phyloP scores from a whole-genome alignment of 306 rosid species.

The Quercus aquifolioides region DNA sequence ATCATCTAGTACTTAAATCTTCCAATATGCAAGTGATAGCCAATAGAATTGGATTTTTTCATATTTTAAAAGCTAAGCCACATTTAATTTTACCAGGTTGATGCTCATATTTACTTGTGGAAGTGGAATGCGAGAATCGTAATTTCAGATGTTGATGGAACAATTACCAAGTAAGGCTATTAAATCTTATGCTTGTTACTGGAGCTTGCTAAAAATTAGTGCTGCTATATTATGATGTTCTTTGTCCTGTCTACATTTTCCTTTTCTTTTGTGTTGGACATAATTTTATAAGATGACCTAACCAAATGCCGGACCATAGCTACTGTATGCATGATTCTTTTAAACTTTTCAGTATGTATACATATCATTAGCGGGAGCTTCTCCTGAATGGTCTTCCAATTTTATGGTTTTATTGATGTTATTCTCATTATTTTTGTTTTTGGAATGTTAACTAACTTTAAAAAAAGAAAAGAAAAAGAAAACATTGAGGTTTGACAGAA shows the following conservation, averaged over 20 bases:
- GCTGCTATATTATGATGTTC: slow-evolving; percentile 13
- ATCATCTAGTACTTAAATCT: slow-evolving; percentile 24
- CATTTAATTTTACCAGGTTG: slow-evolving; percentile 59
- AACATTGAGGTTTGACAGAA: background rate
- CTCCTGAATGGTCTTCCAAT: background rate
- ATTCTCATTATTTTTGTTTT: background rate
- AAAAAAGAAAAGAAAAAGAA: too few species aligned
- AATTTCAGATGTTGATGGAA: slow-evolving; percentile 97
- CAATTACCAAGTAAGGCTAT: slow-evolving; percentile 86
- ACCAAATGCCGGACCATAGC: background rate
- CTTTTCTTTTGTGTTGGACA: slow-evolving; percentile 1
- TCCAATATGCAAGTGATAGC: background rate
- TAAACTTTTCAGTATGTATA: background rate
- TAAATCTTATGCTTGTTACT: slow-evolving; percentile 5
- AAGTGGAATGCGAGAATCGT: slow-evolving; percentile 94
- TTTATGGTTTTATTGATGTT: background rate
- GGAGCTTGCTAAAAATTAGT: slow-evolving; percentile 17
- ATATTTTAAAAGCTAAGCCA: slow-evolving; percentile 24
- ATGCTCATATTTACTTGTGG: slow-evolving; percentile 98
- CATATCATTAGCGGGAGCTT: too few species aligned
- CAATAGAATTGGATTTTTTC: slow-evolving; percentile 11
- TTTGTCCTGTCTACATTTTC: slow-evolving; percentile 8
- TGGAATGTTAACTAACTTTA: background rate
- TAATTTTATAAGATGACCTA: background rate
- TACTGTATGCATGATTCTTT: background rate